These are phyloP conservation scores for Mortierella sp. DNA, from an alignment of 371 early-diverging fungal species.

Conservation along the genomic window DNA sequence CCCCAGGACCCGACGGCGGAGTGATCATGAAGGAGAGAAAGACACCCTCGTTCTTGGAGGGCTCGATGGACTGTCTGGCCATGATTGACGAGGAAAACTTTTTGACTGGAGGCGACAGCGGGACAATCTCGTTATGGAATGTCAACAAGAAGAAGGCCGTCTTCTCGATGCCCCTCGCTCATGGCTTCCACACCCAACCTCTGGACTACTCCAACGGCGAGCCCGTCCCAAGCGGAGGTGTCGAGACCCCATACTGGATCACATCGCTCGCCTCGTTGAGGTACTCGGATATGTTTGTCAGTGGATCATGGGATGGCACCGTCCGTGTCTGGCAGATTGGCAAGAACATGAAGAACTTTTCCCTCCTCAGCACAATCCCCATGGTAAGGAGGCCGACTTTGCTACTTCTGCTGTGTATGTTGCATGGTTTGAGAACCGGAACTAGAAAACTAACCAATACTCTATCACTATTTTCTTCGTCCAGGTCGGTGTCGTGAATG, in stretches of 20 bases:
- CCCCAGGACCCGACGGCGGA: slow-evolving; percentile 33
- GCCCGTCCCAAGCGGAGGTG: slow-evolving; percentile 60
- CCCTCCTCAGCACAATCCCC: slow-evolving; percentile 69
- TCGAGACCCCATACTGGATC: slow-evolving; percentile 83
- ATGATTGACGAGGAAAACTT: slow-evolving; percentile 93
- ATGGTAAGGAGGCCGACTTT: slow-evolving; percentile 46
- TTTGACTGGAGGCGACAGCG: slow-evolving; percentile 92
- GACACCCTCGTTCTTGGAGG: slow-evolving; percentile 69
- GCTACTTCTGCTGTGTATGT: not conserved
- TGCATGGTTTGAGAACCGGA: no score
- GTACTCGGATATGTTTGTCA: slow-evolving; percentile 91
- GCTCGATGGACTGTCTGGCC: slow-evolving; percentile 87
- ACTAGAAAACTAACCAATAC: not conserved
- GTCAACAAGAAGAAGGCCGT: slow-evolving; percentile 91
- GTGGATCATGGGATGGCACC: slow-evolving; percentile 93
- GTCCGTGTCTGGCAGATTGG: slow-evolving; percentile 90
- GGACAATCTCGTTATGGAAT: slow-evolving; percentile 93
- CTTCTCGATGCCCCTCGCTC: slow-evolving; percentile 80
- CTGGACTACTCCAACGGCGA: slow-evolving; percentile 44
- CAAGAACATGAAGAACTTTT: slow-evolving; percentile 76
- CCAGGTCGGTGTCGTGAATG: slow-evolving; percentile 64
- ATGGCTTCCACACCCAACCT: slow-evolving; percentile 73
- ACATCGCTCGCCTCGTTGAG: slow-evolving; percentile 85
- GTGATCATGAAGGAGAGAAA: slow-evolving; percentile 44
- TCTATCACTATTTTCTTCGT: not conserved